These are phyloP conservation scores for Clohesyomyces aquaticus DNA, from an alignment of 495 filamentous ascomycete species.

Conservation along the genomic window DNA sequence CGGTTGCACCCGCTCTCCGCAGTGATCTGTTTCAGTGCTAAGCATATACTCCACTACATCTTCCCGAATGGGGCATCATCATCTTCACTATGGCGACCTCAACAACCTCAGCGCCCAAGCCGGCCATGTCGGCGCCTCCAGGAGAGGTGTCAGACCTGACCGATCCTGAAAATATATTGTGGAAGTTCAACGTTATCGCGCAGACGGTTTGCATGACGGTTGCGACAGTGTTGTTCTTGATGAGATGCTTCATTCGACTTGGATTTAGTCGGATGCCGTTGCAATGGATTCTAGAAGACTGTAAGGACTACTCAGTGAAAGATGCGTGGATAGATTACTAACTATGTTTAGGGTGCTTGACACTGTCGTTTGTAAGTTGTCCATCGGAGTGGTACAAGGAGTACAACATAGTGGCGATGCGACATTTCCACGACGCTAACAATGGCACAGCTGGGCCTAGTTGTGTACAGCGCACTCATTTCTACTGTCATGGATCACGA, in stretches of 20 bases:
- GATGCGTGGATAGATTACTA: neutral
- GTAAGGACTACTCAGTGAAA: slow-evolving; percentile 5
- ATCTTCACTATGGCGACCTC: slow-evolving; percentile 1
- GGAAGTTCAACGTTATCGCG: slow-evolving; percentile 20
- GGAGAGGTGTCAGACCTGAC: neutral
- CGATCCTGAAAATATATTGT: slow-evolving; percentile 13
- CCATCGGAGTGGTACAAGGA: neutral
- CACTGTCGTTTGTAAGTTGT: slow-evolving; percentile 26
- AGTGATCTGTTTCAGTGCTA: neutral
- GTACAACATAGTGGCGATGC: too few species aligned
- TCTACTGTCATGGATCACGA: slow-evolving; percentile 7
- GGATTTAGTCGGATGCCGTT: slow-evolving; percentile 17
- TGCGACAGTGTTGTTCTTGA: slow-evolving; percentile 17
- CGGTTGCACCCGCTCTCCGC: neutral
- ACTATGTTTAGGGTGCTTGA: slow-evolving; percentile 11
- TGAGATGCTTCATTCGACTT: slow-evolving; percentile 22
- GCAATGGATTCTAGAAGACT: slow-evolving; percentile 30
- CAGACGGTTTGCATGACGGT: slow-evolving; percentile 24
- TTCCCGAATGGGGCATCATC: slow-evolving; percentile 1
- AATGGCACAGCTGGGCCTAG: slow-evolving; percentile 6
- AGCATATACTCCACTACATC: neutral
- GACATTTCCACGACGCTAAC: neutral
- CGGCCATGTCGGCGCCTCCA: slow-evolving; percentile 15
- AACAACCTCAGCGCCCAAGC: neutral
- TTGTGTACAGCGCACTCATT: slow-evolving; percentile 16